A percentile compares a stretch with the other conserved stretches of the same genome.
Conservation (phyloP, 2,329 filamentous ascomycete genomes). For the Coleophoma eucalyptorum region DNA sequence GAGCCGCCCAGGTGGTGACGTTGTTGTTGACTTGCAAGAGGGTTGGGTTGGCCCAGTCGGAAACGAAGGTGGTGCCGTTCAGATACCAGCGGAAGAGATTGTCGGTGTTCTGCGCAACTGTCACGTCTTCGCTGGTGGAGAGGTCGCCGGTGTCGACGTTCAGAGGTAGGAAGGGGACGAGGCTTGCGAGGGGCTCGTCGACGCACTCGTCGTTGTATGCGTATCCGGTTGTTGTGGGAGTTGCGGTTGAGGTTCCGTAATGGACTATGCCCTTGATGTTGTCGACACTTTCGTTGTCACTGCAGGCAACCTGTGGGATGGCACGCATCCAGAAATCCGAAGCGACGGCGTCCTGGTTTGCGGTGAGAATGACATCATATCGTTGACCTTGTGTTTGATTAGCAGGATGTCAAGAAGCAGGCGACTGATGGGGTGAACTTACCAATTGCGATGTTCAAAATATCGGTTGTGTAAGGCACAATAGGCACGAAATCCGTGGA, state of each 20-base stretch:
- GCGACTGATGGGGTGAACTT: background rate
- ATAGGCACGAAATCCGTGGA: conserved; percentile 60
- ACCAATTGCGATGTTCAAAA: conserved; percentile 46
- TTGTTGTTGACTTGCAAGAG: conserved; percentile 28
- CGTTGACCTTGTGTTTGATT: conserved; percentile 35
- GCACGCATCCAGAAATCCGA: conserved; percentile 56
- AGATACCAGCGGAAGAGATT: conserved; percentile 41
- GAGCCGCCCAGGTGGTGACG: conserved; percentile 15
- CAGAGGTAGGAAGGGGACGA: conserved; percentile 22
- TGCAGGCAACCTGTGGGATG: conserved; percentile 50
- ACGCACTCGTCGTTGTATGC: conserved; percentile 20
- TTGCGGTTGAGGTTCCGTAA: conserved; percentile 40
- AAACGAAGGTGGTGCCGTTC: conserved; percentile 40
- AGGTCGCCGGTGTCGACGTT: conserved; percentile 4
- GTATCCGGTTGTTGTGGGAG: conserved; percentile 22
- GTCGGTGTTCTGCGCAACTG: conserved; percentile 17
- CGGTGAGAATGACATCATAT: conserved; percentile 39
- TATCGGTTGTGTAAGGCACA: conserved; percentile 42
- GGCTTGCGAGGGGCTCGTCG: conserved; percentile 21
- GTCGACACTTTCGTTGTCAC: conserved; percentile 50
- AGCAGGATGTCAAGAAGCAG: background rate
- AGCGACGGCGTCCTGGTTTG: conserved; percentile 31
- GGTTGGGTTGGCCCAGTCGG: conserved; percentile 45
- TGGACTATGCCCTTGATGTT: conserved; percentile 43
- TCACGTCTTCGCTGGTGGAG: conserved; percentile 24